Percentiles rank a stretch among this genome's conserved stretches.
Evolutionary conservation across 2,329 filamentous ascomycete species (phyloP).

Genomic region (Fusarium sp.): DNA sequence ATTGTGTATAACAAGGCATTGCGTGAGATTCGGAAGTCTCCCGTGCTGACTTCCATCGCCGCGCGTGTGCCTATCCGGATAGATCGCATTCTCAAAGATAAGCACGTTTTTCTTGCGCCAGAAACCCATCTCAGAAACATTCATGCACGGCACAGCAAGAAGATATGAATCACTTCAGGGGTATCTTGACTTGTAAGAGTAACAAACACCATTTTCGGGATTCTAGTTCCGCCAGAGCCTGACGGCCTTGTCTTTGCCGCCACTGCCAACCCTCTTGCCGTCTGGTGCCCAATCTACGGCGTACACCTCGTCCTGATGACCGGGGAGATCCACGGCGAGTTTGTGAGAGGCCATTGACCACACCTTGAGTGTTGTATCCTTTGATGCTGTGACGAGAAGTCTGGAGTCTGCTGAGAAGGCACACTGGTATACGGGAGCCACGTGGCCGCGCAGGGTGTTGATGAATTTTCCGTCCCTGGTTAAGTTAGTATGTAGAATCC

Average conservation of each 20-base stretch:
- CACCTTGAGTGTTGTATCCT: constrained; percentile 93
- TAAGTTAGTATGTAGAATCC: constrained; percentile 24
- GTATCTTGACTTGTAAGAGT: constrained; percentile 39
- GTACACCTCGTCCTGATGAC: constrained; percentile 93
- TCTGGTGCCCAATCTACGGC: constrained; percentile 96
- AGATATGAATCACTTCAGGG: constrained; percentile 31
- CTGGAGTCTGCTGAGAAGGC: constrained; percentile 92
- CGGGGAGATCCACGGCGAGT: constrained; percentile 82
- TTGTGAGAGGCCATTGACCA: constrained; percentile 93
- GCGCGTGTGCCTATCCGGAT: neutral
- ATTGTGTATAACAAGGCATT: neutral
- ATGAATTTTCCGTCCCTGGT: constrained; percentile 78
- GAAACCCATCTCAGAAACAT: neutral
- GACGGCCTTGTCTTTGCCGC: constrained; percentile 89
- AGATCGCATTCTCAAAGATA: constrained; percentile 18
- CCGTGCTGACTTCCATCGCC: constrained; percentile 31
- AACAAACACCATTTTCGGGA: constrained; percentile 28
- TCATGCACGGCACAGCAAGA: constrained; percentile 27
- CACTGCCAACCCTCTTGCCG: constrained; percentile 87
- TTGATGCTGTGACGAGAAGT: constrained; percentile 86
- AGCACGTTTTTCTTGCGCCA: constrained; percentile 13
- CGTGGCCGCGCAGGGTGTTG: constrained; percentile 88
- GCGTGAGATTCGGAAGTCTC: constrained; percentile 26
- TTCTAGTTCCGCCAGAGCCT: constrained; percentile 72
- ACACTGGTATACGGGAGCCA: constrained; percentile 89